Conservation (phyloP, 2,329 filamentous ascomycete genomes). For the Fonsecaea multimorphosa region DNA sequence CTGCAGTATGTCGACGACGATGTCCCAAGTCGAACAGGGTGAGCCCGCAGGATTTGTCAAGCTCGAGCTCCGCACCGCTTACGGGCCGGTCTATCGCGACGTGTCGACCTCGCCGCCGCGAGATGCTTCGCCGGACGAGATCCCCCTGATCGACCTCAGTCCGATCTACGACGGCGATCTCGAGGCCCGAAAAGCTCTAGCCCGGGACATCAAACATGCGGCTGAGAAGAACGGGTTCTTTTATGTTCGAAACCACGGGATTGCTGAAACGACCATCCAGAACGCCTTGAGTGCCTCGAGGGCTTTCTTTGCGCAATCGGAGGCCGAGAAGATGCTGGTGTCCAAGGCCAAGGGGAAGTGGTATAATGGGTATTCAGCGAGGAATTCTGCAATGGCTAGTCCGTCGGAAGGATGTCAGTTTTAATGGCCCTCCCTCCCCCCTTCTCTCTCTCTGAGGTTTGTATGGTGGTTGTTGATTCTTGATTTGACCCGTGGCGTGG, state of each 20-base stretch:
- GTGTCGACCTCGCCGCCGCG: slow-evolving; percentile 52
- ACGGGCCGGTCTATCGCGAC: slow-evolving; percentile 53
- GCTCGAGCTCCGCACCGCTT: slow-evolving; percentile 54
- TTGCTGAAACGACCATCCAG: slow-evolving; percentile 48
- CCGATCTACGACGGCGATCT: slow-evolving; percentile 47
- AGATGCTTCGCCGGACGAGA: slow-evolving; percentile 52
- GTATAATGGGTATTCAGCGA: slow-evolving; percentile 33
- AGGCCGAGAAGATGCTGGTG: slow-evolving; percentile 56
- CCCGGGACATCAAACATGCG: slow-evolving; percentile 52
- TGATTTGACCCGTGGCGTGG: not conserved
- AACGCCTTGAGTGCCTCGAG: slow-evolving; percentile 54
- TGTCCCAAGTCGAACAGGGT: slow-evolving; percentile 13
- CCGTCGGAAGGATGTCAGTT: slow-evolving; percentile 32
- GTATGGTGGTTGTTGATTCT: slow-evolving; percentile 32
- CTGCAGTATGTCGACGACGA: slow-evolving; percentile 32
- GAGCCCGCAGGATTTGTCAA: slow-evolving; percentile 38
- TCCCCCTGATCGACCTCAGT: slow-evolving; percentile 61
- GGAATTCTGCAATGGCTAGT: slow-evolving; percentile 21
- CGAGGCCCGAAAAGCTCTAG: slow-evolving; percentile 49
- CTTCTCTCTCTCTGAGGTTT: not conserved
- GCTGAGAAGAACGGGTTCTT: slow-evolving; percentile 58
- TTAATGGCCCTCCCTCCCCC: not conserved
- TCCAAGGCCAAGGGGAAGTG: slow-evolving; percentile 54
- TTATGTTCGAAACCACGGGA: slow-evolving; percentile 56
- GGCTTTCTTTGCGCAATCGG: slow-evolving; percentile 53